Evolutionary conservation across 2,329 filamentous ascomycete species (phyloP), one percentile per base, ranked within the genome.

Genomic region (Acephala macrosclerotiorum): DNA sequence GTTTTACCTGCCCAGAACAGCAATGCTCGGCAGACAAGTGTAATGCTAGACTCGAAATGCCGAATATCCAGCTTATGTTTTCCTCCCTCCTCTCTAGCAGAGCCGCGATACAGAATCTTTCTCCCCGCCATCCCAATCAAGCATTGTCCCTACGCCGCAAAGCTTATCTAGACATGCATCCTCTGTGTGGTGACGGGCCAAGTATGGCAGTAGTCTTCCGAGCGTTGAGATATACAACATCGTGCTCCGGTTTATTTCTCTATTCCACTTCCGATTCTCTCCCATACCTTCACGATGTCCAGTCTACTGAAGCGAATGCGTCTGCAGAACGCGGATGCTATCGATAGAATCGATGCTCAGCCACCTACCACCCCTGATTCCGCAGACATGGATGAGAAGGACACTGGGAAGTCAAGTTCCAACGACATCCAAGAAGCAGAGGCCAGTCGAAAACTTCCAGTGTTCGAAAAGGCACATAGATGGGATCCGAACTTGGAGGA

Each of bases 401-500:
- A 63, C 25, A 29, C 2, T 4, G 60, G 47, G 9, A 56, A 22
- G 25, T 64, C 67, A 33, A 65, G 49, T 26, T 60, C 62, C 33
- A 38, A 20, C 14, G 60, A 65, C 22, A 49, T 65, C 7, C 6
- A 63, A 53, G 67, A 69, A 12, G 62, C 40, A 26, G 67, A 67
- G 45, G 63, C 67, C 35, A 69, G 67, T 61, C 65, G 58, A 35
- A 67, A 65, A 16, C 45, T 67, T 3, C 33, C 60, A n/a, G 55
- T 57, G 12, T 67, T 69, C 55, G 65, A 67, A 47, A 65, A 60
- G 60, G 60, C 66, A 36, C 66, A 68, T 26, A 26, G 66, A 63
- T 69, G 65, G 67, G 67, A 69, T 62, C 67, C 67, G 5, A 69
- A 69, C 60, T 26, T 69, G 16, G 65, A 58, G 1, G 57, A 61